phyloP scores from a whole-genome alignment of 2,329 filamentous ascomycete genomes.

The Sporothrix phasma region DNA sequence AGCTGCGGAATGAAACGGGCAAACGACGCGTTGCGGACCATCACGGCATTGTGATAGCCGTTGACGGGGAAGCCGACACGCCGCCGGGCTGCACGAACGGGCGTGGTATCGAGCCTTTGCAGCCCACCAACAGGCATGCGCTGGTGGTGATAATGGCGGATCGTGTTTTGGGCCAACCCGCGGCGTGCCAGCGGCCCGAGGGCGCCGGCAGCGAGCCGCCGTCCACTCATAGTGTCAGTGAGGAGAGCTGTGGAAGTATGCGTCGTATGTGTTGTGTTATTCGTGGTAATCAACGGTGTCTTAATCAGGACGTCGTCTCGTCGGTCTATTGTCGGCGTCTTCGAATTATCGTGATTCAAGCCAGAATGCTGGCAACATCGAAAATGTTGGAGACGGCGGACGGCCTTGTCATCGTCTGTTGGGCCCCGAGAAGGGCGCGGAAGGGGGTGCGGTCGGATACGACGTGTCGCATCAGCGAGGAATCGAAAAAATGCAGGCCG shows the following conservation, averaged over 20 bases:
- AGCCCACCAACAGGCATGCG: slow-evolving; percentile 55
- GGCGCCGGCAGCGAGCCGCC: slow-evolving; percentile 65
- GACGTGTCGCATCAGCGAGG: slow-evolving; percentile 4
- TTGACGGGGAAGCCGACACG: slow-evolving; percentile 73
- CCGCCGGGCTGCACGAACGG: slow-evolving; percentile 47
- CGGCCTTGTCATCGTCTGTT: slow-evolving; percentile 6
- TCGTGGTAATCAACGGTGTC: background rate
- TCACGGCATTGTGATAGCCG: slow-evolving; percentile 70
- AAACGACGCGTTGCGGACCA: slow-evolving; percentile 54
- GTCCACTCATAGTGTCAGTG: slow-evolving; percentile 51
- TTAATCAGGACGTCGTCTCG: background rate
- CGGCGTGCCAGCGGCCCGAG: slow-evolving; percentile 53
- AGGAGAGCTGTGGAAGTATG: background rate
- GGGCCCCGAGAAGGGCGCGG: background rate
- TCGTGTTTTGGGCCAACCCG: slow-evolving; percentile 38
- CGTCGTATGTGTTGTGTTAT: background rate
- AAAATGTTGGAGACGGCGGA: slow-evolving; percentile 2
- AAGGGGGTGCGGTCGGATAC: background rate
- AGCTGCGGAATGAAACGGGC: slow-evolving; percentile 68
- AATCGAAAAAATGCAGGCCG: background rate
- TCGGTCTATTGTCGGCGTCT: background rate
- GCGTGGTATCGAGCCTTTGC: slow-evolving; percentile 51
- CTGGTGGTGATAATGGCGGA: slow-evolving; percentile 56
- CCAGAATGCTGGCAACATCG: slow-evolving; percentile 6
- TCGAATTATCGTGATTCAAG: slow-evolving; percentile 2